A percentile compares a stretch with the other conserved stretches of the same genome.
Conservation (phyloP, 257 asterid species). For the Nicotiana attenuata region DNA sequence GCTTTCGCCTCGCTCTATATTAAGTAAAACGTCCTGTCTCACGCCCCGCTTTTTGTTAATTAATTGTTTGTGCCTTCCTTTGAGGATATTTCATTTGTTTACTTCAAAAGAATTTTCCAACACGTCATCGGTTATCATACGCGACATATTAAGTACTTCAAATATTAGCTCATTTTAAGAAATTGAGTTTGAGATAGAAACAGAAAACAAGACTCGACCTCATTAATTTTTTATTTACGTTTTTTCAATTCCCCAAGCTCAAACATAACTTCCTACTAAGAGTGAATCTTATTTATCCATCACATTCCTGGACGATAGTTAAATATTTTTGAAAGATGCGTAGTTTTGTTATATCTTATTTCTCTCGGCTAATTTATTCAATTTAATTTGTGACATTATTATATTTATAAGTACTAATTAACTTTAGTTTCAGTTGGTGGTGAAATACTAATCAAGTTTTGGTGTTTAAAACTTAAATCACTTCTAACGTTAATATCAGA, state of each 20-base stretch:
- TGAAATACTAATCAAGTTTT: neutral
- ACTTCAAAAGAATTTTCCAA: neutral
- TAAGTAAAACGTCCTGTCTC: no score
- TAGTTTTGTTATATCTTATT: neutral
- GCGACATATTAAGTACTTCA: no score
- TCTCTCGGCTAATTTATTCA: neutral
- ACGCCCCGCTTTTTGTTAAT: no score
- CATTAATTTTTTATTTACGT: no score
- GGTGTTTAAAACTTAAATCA: neutral
- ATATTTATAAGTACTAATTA: neutral
- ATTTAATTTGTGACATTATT: neutral
- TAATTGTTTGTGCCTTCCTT: neutral
- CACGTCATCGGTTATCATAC: neutral
- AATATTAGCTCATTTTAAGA: no score
- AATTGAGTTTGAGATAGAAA: no score
- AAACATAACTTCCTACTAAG: no score
- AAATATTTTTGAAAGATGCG: neutral
- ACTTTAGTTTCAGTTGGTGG: neutral
- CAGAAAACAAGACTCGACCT: no score
- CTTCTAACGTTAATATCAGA: neutral
- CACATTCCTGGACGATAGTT: no score
- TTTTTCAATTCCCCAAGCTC: no score
- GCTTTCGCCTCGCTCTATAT: no score
- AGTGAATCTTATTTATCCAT: no score
- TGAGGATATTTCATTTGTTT: neutral